phyloP scores from a whole-genome alignment of 2,329 filamentous ascomycete genomes.

The Sarocladium strictum region DNA sequence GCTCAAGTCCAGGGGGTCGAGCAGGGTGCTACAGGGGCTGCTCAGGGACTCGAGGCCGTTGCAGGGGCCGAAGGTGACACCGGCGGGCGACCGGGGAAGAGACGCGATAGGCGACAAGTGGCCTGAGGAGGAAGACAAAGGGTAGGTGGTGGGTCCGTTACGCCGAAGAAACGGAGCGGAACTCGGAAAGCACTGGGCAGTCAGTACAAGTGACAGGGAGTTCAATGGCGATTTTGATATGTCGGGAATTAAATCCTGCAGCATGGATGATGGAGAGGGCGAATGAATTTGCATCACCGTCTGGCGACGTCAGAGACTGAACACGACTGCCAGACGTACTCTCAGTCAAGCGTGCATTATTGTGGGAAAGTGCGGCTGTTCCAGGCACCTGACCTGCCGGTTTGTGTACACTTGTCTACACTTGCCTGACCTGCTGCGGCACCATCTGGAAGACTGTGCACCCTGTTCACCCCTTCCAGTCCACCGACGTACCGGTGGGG shows the following conservation, averaged over 20 bases:
- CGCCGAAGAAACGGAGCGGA: constrained; percentile 7
- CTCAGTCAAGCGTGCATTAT: no score
- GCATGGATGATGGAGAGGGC: no score
- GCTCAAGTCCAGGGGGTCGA: no score
- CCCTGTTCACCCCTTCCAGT: neutral
- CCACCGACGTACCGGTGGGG: constrained; percentile 5
- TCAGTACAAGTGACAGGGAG: neutral
- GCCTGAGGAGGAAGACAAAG: neutral
- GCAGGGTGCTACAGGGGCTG: neutral
- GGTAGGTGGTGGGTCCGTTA: neutral
- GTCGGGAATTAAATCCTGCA: no score
- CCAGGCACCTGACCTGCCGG: neutral
- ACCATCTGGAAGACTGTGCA: no score
- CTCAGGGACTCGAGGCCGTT: neutral
- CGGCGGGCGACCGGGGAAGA: neutral
- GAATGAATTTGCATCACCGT: no score
- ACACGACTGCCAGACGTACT: no score
- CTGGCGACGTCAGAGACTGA: no score
- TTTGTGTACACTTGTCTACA: neutral
- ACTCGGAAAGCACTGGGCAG: neutral
- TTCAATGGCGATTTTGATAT: no score
- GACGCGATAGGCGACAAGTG: constrained; percentile 6
- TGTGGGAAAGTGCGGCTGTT: neutral
- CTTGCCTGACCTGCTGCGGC: neutral
- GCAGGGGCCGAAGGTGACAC: neutral